Base-by-base conservation (phyloP, 2,329 filamentous ascomycete species). In the Didymella pinodella region DNA sequence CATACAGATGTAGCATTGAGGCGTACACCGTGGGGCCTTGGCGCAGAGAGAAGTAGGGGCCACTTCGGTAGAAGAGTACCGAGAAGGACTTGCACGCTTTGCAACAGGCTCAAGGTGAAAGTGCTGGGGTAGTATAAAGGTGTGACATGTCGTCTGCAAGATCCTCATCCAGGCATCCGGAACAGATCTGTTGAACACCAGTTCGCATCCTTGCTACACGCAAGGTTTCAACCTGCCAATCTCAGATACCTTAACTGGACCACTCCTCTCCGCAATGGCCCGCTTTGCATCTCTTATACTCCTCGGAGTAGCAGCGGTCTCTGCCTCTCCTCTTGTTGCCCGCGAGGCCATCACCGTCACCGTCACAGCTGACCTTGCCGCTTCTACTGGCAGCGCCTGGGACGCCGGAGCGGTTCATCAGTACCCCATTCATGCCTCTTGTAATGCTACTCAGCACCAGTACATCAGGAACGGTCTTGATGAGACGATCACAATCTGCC, bases 391-490 rank as follows among this genome's bases (percentile, higher is more conserved):
- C 10, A 69, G 67, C 8, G 63, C 70, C 12, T 77, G 75, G 74
- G 62, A 74, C n/a, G 57, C 64, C 3, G 81, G 80, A 12, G 78
- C 77, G 2, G 75, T 79, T 7, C 70, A 63, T 16, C 64, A 77
- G 18, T 83, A 76, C 65, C 77, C 78, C 14, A 88, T 90, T 70
- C 88, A 90, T 74, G 72, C 80, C 32, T 89, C 86, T 25, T 91
- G 89, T 78, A 90, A 91, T 67, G 75, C 79, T 48, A 90, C 87
- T 1, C 81, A 89, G 65, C 80, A 78, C 41, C 75, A 74, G 7
- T 85, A 89, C 71, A 80, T 91, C 43, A 75, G 79, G 36, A 75
- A 77, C 16, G 88, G 82, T 6, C 79, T 91, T 0, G 77, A 83
- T 18, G 88, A 91, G 71, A 81, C 86, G 4, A 74, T 88, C 38